Conservation (phyloP, 108 stramenopile species). For the Stephanodiscus minutulus region DNA sequence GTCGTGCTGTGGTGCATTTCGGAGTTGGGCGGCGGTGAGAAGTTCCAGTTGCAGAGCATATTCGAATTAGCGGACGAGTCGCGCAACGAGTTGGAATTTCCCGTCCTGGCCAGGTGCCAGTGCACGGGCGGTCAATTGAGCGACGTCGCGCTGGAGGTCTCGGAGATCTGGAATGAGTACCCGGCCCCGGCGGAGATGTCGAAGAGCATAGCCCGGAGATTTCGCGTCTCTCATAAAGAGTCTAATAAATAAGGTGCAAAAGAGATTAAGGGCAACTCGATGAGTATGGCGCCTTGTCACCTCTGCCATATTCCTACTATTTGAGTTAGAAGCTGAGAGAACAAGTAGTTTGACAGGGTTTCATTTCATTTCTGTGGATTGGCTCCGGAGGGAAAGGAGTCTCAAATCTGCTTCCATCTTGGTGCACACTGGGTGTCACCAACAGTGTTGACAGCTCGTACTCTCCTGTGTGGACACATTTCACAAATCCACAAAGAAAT, state of each 20-base stretch:
- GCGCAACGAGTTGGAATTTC: slow-evolving; percentile 62
- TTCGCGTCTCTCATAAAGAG: slow-evolving; percentile 77
- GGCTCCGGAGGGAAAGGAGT: too few relatives aligned
- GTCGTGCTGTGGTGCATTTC: slow-evolving; percentile 86
- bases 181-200: slow-evolving; percentile 65
- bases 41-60: slow-evolving; percentile 83
- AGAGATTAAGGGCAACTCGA: too few relatives aligned
- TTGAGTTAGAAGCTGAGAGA: too few relatives aligned
- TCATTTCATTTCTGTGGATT: too few relatives aligned
- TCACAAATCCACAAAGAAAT: too few relatives aligned
- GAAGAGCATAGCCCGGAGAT: slow-evolving; percentile 78
- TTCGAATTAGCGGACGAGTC: slow-evolving; percentile 60
- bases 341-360: too few relatives aligned
- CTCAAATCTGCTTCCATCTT: too few relatives aligned
- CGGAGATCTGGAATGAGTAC: slow-evolving; percentile 56
- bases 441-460: too few relatives aligned
- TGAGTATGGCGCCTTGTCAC: too few relatives aligned
- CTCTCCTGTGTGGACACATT: too few relatives aligned
- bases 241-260: slow-evolving; percentile 11
- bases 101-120: slow-evolving; percentile 80
- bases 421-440: too few relatives aligned
- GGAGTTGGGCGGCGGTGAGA: slow-evolving; percentile 83
- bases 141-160: slow-evolving; percentile 70
- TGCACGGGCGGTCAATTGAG: slow-evolving; percentile 82
- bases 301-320: too few relatives aligned